Evolutionary conservation across 2,329 filamentous ascomycete genomes (phyloP), one percentile per base, ranked within the genome.

Genomic region (Neoscytalidium dimidiatum): DNA sequence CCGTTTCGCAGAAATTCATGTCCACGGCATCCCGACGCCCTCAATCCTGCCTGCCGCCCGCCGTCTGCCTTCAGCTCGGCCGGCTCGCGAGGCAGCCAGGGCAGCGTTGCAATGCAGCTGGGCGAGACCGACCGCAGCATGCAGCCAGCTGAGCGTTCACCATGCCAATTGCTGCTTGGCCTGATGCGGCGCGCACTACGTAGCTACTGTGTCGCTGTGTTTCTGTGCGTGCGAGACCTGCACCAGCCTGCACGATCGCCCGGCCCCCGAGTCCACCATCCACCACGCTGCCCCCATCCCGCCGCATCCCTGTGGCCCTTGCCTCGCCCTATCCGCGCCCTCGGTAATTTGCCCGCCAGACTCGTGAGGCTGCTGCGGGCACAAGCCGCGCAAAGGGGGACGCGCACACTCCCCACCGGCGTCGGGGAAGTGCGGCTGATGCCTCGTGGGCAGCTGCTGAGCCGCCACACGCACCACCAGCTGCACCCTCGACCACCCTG

Each of bases 231-330:
- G 46, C 56, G 56, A 58, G 53, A 58, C 53, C 51, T 5, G 29
- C 3, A 29, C 31, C 23, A 28, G n/a, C n/a, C n/a, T n/a, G n/a
- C n/a, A 58, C 53, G 35, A 58, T 58, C 53, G 35, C 53, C 38
- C 35, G 23, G 28, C 28, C 8, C n/a, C 48, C 48, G 28, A 52
- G 48, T 52, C 48, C 17, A 21, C 19, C 49, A 14, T n/a, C 28
- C 17, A 19, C 23, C 13, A 7, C 33, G 8, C 33, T 14, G 33
- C 14, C 38, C n/a, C 31, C 51, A 44, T 43, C 53, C 28, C 52
- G 53, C 35, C 23, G 35, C 53, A 60, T 60, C 56, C 56, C 56
- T 60, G 53, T 19, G 26, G 56, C 56, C 56, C 56, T 60, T 44
- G 56, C 41, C 56, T 33, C 33, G 52, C 56, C 56, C 56, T 33